Base-by-base conservation (phyloP, 352 stramenopile species). In the Phytopythium montanum region DNA sequence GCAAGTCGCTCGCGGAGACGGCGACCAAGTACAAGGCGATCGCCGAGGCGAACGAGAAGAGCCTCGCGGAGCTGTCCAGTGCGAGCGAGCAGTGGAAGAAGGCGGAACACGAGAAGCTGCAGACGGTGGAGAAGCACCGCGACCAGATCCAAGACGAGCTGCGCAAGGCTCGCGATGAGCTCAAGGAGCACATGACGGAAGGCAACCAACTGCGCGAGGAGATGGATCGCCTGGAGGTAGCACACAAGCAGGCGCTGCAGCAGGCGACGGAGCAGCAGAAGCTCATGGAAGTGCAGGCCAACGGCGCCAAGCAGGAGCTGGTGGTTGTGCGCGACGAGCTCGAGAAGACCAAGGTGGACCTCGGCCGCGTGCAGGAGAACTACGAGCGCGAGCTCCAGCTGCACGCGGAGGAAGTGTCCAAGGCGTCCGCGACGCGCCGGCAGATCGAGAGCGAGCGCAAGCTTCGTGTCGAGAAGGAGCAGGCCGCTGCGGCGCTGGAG, bases 331-430 rank as follows among this genome's bases (percentile, higher is more conserved):
- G 73, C 36, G 66, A 85, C 16, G 78, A 87, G 54, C 74, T 85
- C 51, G 53, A 54, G 2, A 61, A 60, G 16, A 64, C 88, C 56
- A 78, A 81, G 36, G 53, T 53, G 1, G 80, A 89, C 34, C 51
- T 90, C 7, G 61, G 67, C 0, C 69, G 54, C 1, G 80, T 84
- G 13, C 79, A 86, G 33, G 77, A 85, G 21, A 92, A 94, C 59
- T 96, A 96, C 54, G 83, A 94, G 57, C 81, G 86, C 12, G 87
- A 96, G 57, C 60, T 96, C 25, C 82, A 94, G 59, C 63, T 92
- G 41, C 87, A 94, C 44, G 79, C 86, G 0, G 65, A 71, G 3
- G 77, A 92, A 60, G 79, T 90, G 8, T 64, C 75, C 16, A 85
- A 82, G 59, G 69, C 79, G 16, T 74, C 79, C 2, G 63, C 73